These are phyloP conservation scores for Mucor indicus DNA, from an alignment of 371 early-diverging fungal species.

Conservation along the genomic window DNA sequence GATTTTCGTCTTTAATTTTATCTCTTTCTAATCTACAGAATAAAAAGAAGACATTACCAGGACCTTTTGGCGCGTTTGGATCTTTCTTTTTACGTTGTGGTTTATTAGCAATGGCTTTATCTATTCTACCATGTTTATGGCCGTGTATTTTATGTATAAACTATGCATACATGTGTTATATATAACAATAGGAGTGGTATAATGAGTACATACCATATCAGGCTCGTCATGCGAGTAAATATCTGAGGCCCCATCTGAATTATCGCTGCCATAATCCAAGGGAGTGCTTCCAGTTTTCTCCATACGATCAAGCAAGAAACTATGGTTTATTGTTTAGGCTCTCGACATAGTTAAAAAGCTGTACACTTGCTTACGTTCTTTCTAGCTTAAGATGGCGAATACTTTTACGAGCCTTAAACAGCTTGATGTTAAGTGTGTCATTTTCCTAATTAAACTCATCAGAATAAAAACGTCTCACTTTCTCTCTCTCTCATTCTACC, in stretches of 20 bases:
- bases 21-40: constrained; percentile 59
- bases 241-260: constrained; percentile 28
- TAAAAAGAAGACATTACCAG: constrained; percentile 66
- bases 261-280: constrained; percentile 21
- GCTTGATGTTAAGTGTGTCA: constrained; percentile 37
- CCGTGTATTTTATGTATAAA: neutral
- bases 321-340: neutral
- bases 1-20: constrained; percentile 56
- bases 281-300: constrained; percentile 26
- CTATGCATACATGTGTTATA: too few relatives aligned
- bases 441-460: constrained; percentile 50
- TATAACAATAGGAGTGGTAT: too few relatives aligned
- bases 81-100: constrained; percentile 49
- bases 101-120: constrained; percentile 14
- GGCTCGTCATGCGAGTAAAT: constrained; percentile 23
- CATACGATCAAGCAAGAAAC: constrained; percentile 18
- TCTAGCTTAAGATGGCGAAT: constrained; percentile 47
- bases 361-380: constrained; percentile 31
- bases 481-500: too few relatives aligned
- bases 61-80: constrained; percentile 68
- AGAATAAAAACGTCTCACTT: too few relatives aligned
- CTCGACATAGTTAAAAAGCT: neutral
- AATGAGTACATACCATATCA: constrained; percentile 22
- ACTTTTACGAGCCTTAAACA: constrained; percentile 47
- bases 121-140: neutral